Evolutionary conservation across 2,329 filamentous ascomycete genomes (phyloP).

Genomic region (Fusarium lyarnte): DNA sequence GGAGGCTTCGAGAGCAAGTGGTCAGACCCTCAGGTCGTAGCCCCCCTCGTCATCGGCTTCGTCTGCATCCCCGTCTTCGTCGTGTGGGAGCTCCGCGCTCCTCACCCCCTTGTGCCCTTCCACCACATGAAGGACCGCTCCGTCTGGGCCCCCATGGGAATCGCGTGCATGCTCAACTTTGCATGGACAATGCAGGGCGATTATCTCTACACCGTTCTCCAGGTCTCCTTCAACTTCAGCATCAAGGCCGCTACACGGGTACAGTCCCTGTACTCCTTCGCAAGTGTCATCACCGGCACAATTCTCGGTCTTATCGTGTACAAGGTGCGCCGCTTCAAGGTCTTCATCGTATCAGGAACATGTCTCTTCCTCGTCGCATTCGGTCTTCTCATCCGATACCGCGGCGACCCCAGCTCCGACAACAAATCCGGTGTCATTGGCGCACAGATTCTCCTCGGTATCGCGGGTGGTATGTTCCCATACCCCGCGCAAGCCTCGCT

Average conservation of each 20-base stretch:
- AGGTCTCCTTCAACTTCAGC: slow-evolving; percentile 69
- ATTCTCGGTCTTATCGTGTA: slow-evolving; percentile 66
- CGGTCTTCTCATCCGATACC: slow-evolving; percentile 70
- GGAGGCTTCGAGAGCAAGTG: slow-evolving; percentile 54
- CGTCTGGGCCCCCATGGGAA: slow-evolving; percentile 71
- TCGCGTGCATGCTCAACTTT: slow-evolving; percentile 65
- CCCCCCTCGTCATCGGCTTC: slow-evolving; percentile 57
- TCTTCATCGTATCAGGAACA: slow-evolving; percentile 70
- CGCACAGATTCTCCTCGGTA: slow-evolving; percentile 69
- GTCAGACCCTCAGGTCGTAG: slow-evolving; percentile 52
- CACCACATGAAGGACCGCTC: slow-evolving; percentile 68
- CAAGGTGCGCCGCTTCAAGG: slow-evolving; percentile 67
- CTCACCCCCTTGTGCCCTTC: slow-evolving; percentile 69
- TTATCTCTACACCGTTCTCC: slow-evolving; percentile 70
- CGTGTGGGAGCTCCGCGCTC: slow-evolving; percentile 57
- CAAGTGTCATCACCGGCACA: slow-evolving; percentile 66
- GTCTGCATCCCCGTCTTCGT: slow-evolving; percentile 62
- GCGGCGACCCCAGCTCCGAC: slow-evolving; percentile 57
- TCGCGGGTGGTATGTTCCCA: slow-evolving; percentile 71
- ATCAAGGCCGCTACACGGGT: slow-evolving; percentile 67
- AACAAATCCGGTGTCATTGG: slow-evolving; percentile 67
- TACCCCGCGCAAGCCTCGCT: slow-evolving; percentile 59
- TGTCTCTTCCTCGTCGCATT: slow-evolving; percentile 71
- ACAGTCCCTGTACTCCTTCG: slow-evolving; percentile 66
- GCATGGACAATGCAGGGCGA: slow-evolving; percentile 71